Base-by-base conservation (phyloP, 2,329 filamentous ascomycete genomes). In the Cladosporium oxysporum region DNA sequence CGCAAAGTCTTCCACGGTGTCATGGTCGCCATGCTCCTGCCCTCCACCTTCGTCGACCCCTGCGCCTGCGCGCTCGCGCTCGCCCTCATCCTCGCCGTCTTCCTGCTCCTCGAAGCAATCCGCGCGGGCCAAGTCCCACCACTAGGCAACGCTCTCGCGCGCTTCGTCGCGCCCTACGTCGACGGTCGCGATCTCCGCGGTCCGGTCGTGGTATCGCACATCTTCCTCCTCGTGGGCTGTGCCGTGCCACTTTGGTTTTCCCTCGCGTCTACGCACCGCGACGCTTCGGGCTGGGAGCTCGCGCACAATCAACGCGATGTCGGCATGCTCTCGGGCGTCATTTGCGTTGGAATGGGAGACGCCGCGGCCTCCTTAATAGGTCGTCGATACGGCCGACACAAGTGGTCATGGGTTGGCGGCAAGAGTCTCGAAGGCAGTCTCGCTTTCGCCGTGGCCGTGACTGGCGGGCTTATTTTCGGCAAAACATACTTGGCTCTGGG, bases 1-100 rank as follows among this genome's bases (percentile, higher is more conserved):
- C 88, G 95, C 60, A 99, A 99, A 78, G 91, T 98, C 28, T 99
- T 99, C 77, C 95, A 99, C 78, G 96, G 96, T 71, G 97, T 94
- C 85, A 98, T 98, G 91, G 94, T 98, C 8, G 88, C 88, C 65
- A 97, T 99, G 92, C 89, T 99, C 65, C 84, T 98, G 1, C 93
- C 95, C 0, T 88, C 91, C 1, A 91, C 90, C 2, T 97, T 88
- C 75, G 81, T 98, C 69, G 95, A 99, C 76, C 94, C 95, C 0
- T 84, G 89, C 49, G 98, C 92, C 77, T 88, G 89, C 59, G 87
- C 91, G 1, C 82, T 99, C 14, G 92, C 93, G 0, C 83, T 98
- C n/a, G 84, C 85, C 0, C 81, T 97, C 35, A 87, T 93, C 29
- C 85, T 99, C 41, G 88, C 91, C 4, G 83, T 96, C 62, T 99